Evolutionary conservation across 2,329 filamentous ascomycete species (phyloP).

Genomic region (Lecanicillium sp.): DNA sequence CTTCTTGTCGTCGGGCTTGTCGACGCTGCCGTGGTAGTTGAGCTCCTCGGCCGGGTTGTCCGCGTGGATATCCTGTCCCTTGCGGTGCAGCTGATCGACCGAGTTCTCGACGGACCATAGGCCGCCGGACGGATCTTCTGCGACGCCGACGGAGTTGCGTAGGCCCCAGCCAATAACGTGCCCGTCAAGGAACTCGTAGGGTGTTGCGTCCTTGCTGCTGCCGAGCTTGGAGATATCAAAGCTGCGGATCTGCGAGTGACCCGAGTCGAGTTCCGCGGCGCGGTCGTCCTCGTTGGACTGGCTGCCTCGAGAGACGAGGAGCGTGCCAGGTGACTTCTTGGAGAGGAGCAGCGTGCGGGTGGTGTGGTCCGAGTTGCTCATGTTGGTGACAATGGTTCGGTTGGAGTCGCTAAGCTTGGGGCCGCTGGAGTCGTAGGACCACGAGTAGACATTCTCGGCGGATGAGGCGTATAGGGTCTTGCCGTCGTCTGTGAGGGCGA

Average conservation of each 20-base stretch:
- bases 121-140: slow-evolving; percentile 51
- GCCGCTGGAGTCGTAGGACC: slow-evolving; percentile 55
- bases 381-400: slow-evolving; percentile 53
- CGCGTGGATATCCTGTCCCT: slow-evolving; percentile 55
- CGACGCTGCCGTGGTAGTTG: slow-evolving; percentile 62
- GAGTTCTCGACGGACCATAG: slow-evolving; percentile 64
- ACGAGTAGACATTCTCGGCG: slow-evolving; percentile 53
- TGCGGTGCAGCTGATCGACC: slow-evolving; percentile 55
- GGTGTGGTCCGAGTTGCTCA: slow-evolving; percentile 56
- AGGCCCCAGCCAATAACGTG: slow-evolving; percentile 60
- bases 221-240: slow-evolving; percentile 36
- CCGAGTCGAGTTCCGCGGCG: slow-evolving; percentile 45
- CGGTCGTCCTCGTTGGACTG: slow-evolving; percentile 54
- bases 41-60: slow-evolving; percentile 70
- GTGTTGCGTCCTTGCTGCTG: slow-evolving; percentile 16
- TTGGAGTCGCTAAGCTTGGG: slow-evolving; percentile 37
- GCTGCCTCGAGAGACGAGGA: slow-evolving; percentile 63
- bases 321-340: slow-evolving; percentile 42
- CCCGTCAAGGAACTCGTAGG: slow-evolving; percentile 44
- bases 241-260: slow-evolving; percentile 62
- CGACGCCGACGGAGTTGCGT: slow-evolving; percentile 65
- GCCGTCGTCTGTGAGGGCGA: slow-evolving; percentile 47
- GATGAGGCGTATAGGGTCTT: slow-evolving; percentile 53
- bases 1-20: slow-evolving; percentile 21
- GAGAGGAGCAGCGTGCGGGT: slow-evolving; percentile 63